Percentiles rank a stretch among this genome's conserved stretches.
These are phyloP conservation scores for Clonostachys chloroleuca DNA, from an alignment of 2,329 filamentous ascomycete genomes.

Conservation along the genomic window DNA sequence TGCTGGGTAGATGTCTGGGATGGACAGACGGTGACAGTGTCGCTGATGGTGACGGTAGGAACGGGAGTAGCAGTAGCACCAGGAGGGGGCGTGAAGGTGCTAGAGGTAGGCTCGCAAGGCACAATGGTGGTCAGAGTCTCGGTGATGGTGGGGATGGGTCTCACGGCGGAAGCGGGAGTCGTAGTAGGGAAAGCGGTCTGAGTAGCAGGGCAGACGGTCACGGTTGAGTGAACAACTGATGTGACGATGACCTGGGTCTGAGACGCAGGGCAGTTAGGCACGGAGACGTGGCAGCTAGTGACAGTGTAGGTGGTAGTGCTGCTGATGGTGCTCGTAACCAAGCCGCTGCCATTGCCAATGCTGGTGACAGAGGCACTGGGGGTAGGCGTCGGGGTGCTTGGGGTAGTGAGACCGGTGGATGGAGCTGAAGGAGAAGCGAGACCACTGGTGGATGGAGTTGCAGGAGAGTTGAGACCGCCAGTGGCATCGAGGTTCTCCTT, in stretches of 20 bases:
- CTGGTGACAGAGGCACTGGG: conserved; percentile 7
- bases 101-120: conserved; percentile 14
- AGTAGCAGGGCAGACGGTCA: conserved; percentile 13
- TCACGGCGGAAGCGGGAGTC: conserved; percentile 3
- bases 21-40: conserved; percentile 2
- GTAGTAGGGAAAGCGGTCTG: conserved; percentile 2
- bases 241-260: conserved; percentile 28
- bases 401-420: not conserved
- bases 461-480: conserved; percentile 1
- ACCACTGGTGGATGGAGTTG: not conserved
- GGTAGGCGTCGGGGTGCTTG: not conserved
- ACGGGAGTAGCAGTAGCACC: conserved; percentile 8
- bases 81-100: conserved; percentile 14
- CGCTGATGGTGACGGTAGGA: conserved; percentile 10
- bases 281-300: conserved; percentile 27
- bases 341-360: not conserved
- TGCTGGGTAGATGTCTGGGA: not conserved
- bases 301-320: conserved; percentile 19
- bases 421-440: no score
- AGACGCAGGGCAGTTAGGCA: conserved; percentile 32
- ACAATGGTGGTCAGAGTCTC: conserved; percentile 15
- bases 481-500: no score
- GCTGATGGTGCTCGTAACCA: conserved; percentile 12
- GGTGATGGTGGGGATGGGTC: conserved; percentile 11
- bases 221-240: conserved; percentile 10